Evolutionary conservation across 2,329 filamentous ascomycete species (phyloP), one percentile per base, ranked within the genome.

Genomic region (Xylariales sp.): DNA sequence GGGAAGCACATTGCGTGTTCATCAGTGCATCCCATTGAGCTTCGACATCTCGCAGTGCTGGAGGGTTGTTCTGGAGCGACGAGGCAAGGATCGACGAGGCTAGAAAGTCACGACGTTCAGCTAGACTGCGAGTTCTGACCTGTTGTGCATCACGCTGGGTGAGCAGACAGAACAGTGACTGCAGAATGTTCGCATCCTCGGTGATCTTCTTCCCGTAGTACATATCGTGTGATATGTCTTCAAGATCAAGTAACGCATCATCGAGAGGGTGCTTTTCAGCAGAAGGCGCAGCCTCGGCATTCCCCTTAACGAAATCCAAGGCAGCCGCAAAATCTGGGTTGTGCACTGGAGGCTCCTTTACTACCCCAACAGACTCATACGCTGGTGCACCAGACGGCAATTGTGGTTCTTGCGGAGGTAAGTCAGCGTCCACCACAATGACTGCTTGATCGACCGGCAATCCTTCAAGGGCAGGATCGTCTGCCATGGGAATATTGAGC

Each of bases 141-240:
- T 52, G 47, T 8, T 51, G 47, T 2, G 51, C 43, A 14, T 57
- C 54, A 15, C 51, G 43, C n/a, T 51, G 48, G 20, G 60, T 61
- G 59, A 80, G 71, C 27, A 81, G 63, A 53, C 78, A 81, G 45
- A 83, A 62, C 2, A 84, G 68, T n/a, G 69, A 61, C 47, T 68
- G 69, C 39, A 82, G 50, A 2, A 73, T 72, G 2, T 71, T 69
- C 3, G 64, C 53, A 48, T 82, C 74, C 55, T 79, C 74, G 16
- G 73, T 68, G 44, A 84, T 71, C 56, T 82, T 76, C 14, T 80
- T 64, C 8, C 82, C 82, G 58, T 84, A 86, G 64, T 83, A 85
- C 47, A 84, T 78, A 58, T 84, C 82, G 58, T 85, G 80, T 0
- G 80, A 74, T 20, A 84, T 63, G 5, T 85, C 80, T 46, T 75